Evolutionary conservation across 2,329 filamentous ascomycete genomes (phyloP).

Genomic region (Aureobasidium sp.): DNA sequence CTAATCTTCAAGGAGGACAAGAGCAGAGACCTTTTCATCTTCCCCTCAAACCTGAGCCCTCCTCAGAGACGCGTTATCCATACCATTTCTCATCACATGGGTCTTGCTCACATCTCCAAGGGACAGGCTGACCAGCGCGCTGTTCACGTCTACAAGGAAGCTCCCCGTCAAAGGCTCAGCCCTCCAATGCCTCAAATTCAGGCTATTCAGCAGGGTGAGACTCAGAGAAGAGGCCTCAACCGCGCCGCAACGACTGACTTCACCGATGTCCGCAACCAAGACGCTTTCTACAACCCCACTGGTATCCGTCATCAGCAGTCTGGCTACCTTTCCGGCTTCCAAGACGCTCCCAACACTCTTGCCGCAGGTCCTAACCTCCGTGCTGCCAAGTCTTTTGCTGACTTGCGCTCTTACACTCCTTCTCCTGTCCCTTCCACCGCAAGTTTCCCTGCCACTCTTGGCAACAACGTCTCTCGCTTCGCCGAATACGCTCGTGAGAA

Average conservation of each 20-base stretch:
- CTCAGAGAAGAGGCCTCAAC: conserved; percentile 76
- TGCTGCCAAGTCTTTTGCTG: conserved; percentile 92
- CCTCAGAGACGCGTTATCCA: conserved; percentile 85
- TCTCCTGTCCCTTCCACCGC: conserved; percentile 86
- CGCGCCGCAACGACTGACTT: conserved; percentile 97
- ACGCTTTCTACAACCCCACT: conserved; percentile 59
- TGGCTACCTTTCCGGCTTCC: conserved; percentile 68
- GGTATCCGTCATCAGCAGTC: conserved; percentile 73
- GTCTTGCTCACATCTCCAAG: conserved; percentile 81
- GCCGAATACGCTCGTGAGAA: conserved; percentile 52
- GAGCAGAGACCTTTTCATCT: conserved; percentile 71
- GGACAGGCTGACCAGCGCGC: conserved; percentile 82
- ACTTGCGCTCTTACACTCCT: conserved; percentile 88
- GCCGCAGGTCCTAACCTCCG: conserved; percentile 73
- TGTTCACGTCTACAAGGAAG: conserved; percentile 76
- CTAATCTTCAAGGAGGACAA: conserved; percentile 80
- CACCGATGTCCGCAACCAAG: conserved; percentile 69
- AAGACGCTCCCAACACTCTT: conserved; percentile 61
- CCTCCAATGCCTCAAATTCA: conserved; percentile 57
- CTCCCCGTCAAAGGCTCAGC: conserved; percentile 51
- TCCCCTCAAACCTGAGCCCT: conserved; percentile 72
- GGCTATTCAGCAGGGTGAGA: conserved; percentile 59
- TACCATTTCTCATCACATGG: conserved; percentile 91
- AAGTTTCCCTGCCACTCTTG: conserved; percentile 68
- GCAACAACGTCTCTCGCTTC: conserved; percentile 55